Percentiles rank a stretch among this genome's conserved stretches.
phyloP scores from a whole-genome alignment of 2,329 filamentous ascomycete species.

The Scopulariopsis brevicaulis region DNA sequence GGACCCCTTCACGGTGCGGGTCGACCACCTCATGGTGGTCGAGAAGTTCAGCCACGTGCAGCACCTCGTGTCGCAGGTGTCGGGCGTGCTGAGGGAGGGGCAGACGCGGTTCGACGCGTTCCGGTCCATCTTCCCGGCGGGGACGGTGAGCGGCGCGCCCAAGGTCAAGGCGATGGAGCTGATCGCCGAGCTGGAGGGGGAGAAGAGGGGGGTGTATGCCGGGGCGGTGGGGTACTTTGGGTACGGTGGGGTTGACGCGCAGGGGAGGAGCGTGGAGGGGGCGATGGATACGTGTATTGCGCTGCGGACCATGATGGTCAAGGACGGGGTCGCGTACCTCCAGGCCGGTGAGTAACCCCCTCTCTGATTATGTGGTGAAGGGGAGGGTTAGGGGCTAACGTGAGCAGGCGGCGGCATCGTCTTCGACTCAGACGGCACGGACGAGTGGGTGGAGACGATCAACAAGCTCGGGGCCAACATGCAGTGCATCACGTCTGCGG shows the following conservation, averaged over 20 bases:
- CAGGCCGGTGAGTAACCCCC: slow-evolving; percentile 53
- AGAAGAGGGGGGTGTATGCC: slow-evolving; percentile 92
- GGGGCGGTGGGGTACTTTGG: slow-evolving; percentile 96
- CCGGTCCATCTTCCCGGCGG: slow-evolving; percentile 90
- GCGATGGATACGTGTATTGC: slow-evolving; percentile 83
- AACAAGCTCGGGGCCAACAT: slow-evolving; percentile 93
- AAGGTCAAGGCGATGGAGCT: slow-evolving; percentile 97
- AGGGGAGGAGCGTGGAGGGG: slow-evolving; percentile 57
- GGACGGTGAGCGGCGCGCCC: slow-evolving; percentile 88
- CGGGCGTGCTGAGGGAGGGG: slow-evolving; percentile 69
- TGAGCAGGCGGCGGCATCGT: slow-evolving; percentile 69
- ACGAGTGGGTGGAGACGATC: slow-evolving; percentile 88
- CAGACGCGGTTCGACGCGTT: slow-evolving; percentile 94
- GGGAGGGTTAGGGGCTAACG: not conserved
- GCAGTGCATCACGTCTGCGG: slow-evolving; percentile 75
- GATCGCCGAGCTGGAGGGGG: slow-evolving; percentile 84
- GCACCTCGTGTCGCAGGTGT: slow-evolving; percentile 93
- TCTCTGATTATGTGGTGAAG: not conserved
- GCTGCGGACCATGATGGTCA: slow-evolving; percentile 86
- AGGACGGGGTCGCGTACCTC: slow-evolving; percentile 83
- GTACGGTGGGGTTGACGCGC: slow-evolving; percentile 59
- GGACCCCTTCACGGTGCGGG: slow-evolving; percentile 78
- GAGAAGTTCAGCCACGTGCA: slow-evolving; percentile 95
- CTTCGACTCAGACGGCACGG: slow-evolving; percentile 84
- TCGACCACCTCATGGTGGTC: slow-evolving; percentile 89